Conservation (phyloP, 164 flowering plant species). For the Vitis vinifera region ASM3070453v1 NC_081806.1:10413001-10413500, state of each 20-base stretch:
- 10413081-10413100: neutral
- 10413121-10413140: neutral
- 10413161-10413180: neutral
- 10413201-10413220: slow-evolving; percentile 26
- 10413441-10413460: slow-evolving; percentile 87
- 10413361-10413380: slow-evolving; percentile 46
- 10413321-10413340: slow-evolving; percentile 66
- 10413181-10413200: too few relatives aligned
- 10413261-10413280: slow-evolving; percentile 79
- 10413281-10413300: slow-evolving; percentile 73
- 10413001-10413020: slow-evolving; percentile 5
- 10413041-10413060: slow-evolving; percentile 5
- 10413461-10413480: slow-evolving; percentile 74
- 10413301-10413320: slow-evolving; percentile 90
- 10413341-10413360: slow-evolving; percentile 50
- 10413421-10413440: slow-evolving; percentile 69
- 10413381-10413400: slow-evolving; percentile 51
- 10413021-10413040: slow-evolving; percentile 12
- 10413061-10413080: neutral
- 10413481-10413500: slow-evolving; percentile 85
- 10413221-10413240: slow-evolving; percentile 41
- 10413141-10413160: slow-evolving; percentile 5
- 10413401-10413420: slow-evolving; percentile 58
- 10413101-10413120: neutral
- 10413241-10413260: slow-evolving; percentile 13